These are phyloP conservation scores for Alternaria rosae DNA, from an alignment of 2,329 filamentous ascomycete species.

Conservation along the genomic window DNA sequence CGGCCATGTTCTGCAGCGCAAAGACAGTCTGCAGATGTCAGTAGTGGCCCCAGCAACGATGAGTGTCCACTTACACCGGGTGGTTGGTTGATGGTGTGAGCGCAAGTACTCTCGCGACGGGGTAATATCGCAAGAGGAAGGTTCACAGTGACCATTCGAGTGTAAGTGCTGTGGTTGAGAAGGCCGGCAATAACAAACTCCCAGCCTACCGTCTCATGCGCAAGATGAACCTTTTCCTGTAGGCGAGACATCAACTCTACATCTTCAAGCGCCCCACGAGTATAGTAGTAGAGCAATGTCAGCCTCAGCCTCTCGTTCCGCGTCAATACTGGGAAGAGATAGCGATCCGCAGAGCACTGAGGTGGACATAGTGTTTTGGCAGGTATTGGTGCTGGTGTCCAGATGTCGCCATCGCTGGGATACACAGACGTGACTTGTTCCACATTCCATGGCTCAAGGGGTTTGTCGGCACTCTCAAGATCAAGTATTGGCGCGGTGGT, in stretches of 20 bases:
- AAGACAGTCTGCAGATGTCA: conserved; percentile 45
- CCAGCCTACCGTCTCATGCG: conserved; percentile 54
- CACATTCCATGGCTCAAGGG: conserved; percentile 26
- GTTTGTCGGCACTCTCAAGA: conserved; percentile 24
- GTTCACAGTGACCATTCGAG: conserved; percentile 53
- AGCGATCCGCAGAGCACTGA: conserved; percentile 29
- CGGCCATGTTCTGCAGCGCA: conserved; percentile 51
- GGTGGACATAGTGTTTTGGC: conserved; percentile 17
- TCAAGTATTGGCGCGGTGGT: conserved; percentile 34
- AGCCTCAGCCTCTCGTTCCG: conserved; percentile 49
- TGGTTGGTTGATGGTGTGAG: conserved; percentile 53
- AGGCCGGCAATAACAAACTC: conserved; percentile 57
- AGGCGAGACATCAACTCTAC: conserved; percentile 52
- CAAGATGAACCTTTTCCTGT: conserved; percentile 54
- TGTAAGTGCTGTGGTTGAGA: conserved; percentile 54
- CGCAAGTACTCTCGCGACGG: conserved; percentile 56
- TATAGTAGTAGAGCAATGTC: conserved; percentile 57
- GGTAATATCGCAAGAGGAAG: conserved; percentile 54
- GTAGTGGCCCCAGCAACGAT: conserved; percentile 1
- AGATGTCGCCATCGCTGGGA: conserved; percentile 22
- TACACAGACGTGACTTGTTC: conserved; percentile 25
- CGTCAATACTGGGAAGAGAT: conserved; percentile 47
- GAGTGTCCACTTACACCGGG: conserved; percentile 34
- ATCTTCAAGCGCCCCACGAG: conserved; percentile 51
- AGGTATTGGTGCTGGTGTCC: conserved; percentile 27